Evolutionary conservation across 2,329 filamentous ascomycete genomes (phyloP).

Genomic region (Paraphaeosphaeria minitans): DNA sequence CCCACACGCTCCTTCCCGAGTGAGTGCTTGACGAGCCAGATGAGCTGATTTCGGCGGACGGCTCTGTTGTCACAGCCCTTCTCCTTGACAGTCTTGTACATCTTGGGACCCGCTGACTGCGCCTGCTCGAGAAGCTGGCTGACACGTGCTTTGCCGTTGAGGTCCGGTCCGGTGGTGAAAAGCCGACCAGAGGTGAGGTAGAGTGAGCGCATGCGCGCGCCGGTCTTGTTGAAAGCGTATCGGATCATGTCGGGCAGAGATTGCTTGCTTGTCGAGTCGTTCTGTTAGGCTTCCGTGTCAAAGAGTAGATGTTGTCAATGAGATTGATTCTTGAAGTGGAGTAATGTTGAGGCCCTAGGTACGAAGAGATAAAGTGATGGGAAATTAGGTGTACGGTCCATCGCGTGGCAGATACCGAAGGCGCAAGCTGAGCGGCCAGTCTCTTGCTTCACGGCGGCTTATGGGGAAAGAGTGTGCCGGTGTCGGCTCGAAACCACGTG

Average conservation of each 20-base stretch:
- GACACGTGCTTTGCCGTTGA: constrained; percentile 1
- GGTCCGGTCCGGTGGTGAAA: background rate
- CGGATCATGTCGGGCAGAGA: constrained; percentile 4
- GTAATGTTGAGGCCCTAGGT: background rate
- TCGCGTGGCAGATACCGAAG: constrained; percentile 7
- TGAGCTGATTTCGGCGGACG: constrained; percentile 17
- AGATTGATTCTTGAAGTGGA: background rate
- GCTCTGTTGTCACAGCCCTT: constrained; percentile 10
- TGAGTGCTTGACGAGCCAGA: constrained; percentile 23
- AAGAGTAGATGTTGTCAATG: background rate
- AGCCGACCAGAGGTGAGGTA: background rate
- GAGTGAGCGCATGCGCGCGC: background rate
- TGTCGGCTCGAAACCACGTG: background rate
- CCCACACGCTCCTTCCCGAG: constrained; percentile 10
- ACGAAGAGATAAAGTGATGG: background rate
- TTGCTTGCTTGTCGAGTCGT: background rate
- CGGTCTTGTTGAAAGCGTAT: background rate
- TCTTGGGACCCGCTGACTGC: constrained; percentile 1
- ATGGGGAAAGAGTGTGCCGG: constrained; percentile 1
- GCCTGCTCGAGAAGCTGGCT: constrained; percentile 6
- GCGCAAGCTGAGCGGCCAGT: constrained; percentile 1
- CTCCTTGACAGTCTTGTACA: constrained; percentile 12
- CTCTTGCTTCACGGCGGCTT: background rate
- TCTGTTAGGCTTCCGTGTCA: background rate
- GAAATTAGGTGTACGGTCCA: background rate